phyloP scores from a whole-genome alignment of 2,329 filamentous ascomycete genomes.

The Fusarium subglutinans region DNA sequence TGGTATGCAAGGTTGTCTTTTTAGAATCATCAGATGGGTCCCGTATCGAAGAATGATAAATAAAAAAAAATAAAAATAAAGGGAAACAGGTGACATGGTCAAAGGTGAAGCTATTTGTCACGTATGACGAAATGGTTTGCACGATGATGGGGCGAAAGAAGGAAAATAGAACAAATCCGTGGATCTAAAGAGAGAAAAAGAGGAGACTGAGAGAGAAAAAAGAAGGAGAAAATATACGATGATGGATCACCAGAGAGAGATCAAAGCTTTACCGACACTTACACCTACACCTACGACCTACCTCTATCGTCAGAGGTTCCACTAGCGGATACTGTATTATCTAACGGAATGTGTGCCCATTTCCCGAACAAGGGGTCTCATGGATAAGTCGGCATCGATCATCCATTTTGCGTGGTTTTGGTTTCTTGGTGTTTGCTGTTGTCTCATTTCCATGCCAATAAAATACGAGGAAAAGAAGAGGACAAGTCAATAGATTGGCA shows the following conservation, averaged over 20 bases:
- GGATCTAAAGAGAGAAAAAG: not conserved
- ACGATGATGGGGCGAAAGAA: conserved; percentile 16
- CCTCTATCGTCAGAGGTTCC: conserved; percentile 23
- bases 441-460: not conserved
- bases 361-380: conserved; percentile 33
- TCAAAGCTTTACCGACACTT: conserved; percentile 17
- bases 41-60: not conserved
- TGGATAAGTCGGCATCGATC: conserved; percentile 43
- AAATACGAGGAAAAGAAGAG: not conserved
- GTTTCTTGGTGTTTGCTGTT: not conserved
- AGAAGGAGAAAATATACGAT: not conserved
- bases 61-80: not conserved
- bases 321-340: conserved; percentile 39
- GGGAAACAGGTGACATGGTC: not conserved
- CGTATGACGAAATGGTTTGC: conserved; percentile 25
- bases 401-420: conserved; percentile 19
- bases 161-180: conserved; percentile 29
- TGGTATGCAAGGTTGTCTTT: not conserved
- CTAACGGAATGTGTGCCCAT: conserved; percentile 44
- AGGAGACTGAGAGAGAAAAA: not conserved
- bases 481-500: not conserved
- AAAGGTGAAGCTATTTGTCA: conserved; percentile 36
- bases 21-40: not conserved
- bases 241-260: conserved; percentile 4
- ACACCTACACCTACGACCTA: not conserved